These are phyloP conservation scores for Warburgia ugandensis DNA, from an alignment of 164 flowering plant genomes.

Conservation along the genomic window DNA sequence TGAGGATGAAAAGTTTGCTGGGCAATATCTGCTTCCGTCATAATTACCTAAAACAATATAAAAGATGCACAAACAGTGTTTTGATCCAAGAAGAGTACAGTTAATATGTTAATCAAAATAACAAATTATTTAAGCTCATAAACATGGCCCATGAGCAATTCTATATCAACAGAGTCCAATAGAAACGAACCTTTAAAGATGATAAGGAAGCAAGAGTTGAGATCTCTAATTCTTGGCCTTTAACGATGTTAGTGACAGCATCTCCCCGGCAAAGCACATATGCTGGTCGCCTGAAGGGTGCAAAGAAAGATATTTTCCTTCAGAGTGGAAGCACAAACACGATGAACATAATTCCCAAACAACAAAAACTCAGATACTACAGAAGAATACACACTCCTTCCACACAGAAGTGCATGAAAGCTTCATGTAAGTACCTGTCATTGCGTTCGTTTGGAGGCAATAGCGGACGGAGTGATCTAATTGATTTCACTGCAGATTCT, in stretches of 20 bases:
- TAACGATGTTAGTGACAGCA: constrained; percentile 34
- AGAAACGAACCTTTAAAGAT: constrained; percentile 45
- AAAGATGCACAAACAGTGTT: not conserved
- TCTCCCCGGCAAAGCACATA: constrained; percentile 54
- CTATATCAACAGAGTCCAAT: not conserved
- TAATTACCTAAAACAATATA: not conserved
- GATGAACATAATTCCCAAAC: not conserved
- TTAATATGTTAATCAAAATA: not conserved
- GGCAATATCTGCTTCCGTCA: not conserved
- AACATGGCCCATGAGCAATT: not conserved
- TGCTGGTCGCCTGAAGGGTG: constrained; percentile 55
- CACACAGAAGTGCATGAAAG: not conserved
- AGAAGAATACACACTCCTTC: not conserved
- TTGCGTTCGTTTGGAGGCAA: constrained; percentile 59
- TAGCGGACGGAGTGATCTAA: constrained; percentile 56
- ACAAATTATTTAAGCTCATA: not conserved
- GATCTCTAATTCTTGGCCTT: constrained; percentile 51
- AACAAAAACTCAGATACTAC: not conserved
- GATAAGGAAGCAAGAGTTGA: constrained; percentile 72
- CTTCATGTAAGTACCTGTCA: constrained; percentile 44
- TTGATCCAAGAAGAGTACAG: not conserved
- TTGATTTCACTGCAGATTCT: constrained; percentile 57
- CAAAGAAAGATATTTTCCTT: not conserved
- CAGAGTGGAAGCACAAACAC: not conserved
- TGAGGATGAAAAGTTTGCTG: too few relatives aligned